Evolutionary conservation across 352 stramenopile genomes (phyloP).

Genomic region (Globisporangium solare): DNA sequence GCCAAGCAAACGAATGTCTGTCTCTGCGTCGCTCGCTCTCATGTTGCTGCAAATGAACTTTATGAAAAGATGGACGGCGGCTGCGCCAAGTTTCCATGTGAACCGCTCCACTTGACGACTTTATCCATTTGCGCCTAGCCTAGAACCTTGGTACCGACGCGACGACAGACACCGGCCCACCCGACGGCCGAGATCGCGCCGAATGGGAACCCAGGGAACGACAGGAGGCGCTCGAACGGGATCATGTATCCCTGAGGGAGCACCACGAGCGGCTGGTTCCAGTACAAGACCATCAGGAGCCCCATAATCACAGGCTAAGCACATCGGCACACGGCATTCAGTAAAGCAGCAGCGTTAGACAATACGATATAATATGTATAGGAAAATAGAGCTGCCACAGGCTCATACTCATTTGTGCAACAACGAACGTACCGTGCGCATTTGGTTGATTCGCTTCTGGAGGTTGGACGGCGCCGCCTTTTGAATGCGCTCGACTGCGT

Average conservation of each 20-base stretch:
- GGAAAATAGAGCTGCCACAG: not conserved
- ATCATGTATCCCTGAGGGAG: constrained; percentile 76
- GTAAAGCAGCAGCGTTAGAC: not conserved
- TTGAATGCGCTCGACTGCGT: constrained; percentile 61
- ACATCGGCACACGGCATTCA: constrained; percentile 1
- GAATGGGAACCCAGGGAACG: constrained; percentile 73
- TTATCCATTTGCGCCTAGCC: constrained; percentile 26
- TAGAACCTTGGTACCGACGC: constrained; percentile 65
- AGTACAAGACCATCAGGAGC: constrained; percentile 60
- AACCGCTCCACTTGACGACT: not conserved
- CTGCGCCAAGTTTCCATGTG: not conserved
- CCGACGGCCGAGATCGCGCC: constrained; percentile 70
- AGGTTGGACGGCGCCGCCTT: constrained; percentile 56
- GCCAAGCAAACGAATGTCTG: constrained; percentile 21
- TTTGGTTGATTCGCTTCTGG: constrained; percentile 69
- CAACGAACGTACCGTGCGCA: constrained; percentile 57
- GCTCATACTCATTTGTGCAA: not conserved
- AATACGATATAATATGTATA: not conserved
- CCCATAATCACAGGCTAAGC: constrained; percentile 53
- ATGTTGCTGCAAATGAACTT: not conserved
- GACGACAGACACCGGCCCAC: constrained; percentile 72
- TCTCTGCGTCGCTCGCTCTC: not conserved
- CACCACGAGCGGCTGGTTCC: constrained; percentile 65
- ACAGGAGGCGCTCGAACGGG: constrained; percentile 68
- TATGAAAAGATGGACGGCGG: too few species aligned